These are phyloP conservation scores for Spergularia bocconei DNA, from an alignment of 148 eudicot species.

Conservation along the genomic window DNA sequence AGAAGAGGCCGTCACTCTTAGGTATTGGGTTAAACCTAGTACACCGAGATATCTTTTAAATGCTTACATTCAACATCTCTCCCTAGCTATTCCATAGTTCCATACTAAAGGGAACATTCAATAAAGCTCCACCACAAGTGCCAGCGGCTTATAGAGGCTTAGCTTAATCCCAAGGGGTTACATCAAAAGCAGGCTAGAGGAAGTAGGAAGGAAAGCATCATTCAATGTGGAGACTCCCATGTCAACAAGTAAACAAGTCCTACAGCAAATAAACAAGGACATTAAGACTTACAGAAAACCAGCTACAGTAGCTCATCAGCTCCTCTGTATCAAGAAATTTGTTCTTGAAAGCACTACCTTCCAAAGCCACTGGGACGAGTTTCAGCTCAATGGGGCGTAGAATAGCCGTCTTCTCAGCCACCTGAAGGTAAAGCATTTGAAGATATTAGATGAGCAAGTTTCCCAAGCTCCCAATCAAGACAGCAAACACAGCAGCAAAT, in stretches of 20 bases:
- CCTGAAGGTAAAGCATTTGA: conserved; percentile 41
- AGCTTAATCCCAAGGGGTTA: not conserved
- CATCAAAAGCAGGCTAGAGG: not conserved
- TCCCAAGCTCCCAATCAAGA: conserved; percentile 5
- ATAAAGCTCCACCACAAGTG: not conserved
- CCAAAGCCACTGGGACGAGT: conserved; percentile 79
- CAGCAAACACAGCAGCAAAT: not conserved
- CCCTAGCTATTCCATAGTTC: not conserved
- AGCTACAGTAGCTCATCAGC: conserved; percentile 79
- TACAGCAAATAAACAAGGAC: not conserved
- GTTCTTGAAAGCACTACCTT: conserved; percentile 84
- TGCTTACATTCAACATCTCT: not conserved
- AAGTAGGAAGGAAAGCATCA: not conserved
- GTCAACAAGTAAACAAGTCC: not conserved
- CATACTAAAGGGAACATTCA: not conserved
- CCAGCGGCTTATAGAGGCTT: too few species aligned
- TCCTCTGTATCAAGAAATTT: conserved; percentile 84
- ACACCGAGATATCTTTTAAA: not conserved
- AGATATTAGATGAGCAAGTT: conserved; percentile 6
- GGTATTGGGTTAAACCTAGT: too few species aligned
- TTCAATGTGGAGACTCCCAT: not conserved
- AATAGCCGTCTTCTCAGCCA: conserved; percentile 88
- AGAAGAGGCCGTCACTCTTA: too few species aligned
- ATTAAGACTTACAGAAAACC: conserved; percentile 68
- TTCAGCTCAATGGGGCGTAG: conserved; percentile 76